These are phyloP conservation scores for Pittosporum tobira DNA, from an alignment of 129 eudicot species.

Conservation along the genomic window DNA sequence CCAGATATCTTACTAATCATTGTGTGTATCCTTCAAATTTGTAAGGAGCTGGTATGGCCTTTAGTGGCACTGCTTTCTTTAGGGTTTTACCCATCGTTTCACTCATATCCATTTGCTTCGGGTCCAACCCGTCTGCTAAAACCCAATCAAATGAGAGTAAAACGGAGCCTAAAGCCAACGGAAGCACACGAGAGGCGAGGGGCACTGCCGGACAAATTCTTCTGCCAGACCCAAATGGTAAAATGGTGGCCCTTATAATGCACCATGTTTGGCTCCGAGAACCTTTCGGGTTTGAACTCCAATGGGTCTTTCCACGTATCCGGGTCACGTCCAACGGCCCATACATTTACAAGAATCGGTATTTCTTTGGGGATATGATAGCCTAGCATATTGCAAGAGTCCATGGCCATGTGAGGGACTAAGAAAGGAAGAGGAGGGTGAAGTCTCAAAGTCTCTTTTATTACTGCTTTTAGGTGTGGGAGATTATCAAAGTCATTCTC, in stretches of 20 bases:
- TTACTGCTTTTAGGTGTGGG: slow-evolving; percentile 59
- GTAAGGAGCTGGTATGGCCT: slow-evolving; percentile 36
- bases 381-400: slow-evolving; percentile 39
- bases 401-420: slow-evolving; percentile 66
- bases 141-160: slow-evolving; percentile 53
- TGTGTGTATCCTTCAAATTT: neutral
- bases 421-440: slow-evolving; percentile 67
- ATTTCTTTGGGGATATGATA: slow-evolving; percentile 51
- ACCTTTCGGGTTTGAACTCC: slow-evolving; percentile 55
- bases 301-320: slow-evolving; percentile 35
- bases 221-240: slow-evolving; percentile 66
- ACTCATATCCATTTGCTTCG: slow-evolving; percentile 39
- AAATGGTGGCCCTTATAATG: slow-evolving; percentile 62
- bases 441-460: slow-evolving; percentile 58
- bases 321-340: slow-evolving; percentile 68
- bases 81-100: slow-evolving; percentile 66
- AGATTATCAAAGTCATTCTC: slow-evolving; percentile 38
- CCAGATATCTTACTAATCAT: neutral
- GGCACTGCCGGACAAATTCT: slow-evolving; percentile 72
- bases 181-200: slow-evolving; percentile 43
- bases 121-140: slow-evolving; percentile 27
- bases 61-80: slow-evolving; percentile 46
- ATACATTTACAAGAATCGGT: slow-evolving; percentile 51
- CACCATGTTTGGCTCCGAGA: slow-evolving; percentile 28
- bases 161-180: slow-evolving; percentile 48